Evolutionary conservation across 169 alveolate genomes (phyloP).

Genomic region (Perkinsus marinus): DNA sequence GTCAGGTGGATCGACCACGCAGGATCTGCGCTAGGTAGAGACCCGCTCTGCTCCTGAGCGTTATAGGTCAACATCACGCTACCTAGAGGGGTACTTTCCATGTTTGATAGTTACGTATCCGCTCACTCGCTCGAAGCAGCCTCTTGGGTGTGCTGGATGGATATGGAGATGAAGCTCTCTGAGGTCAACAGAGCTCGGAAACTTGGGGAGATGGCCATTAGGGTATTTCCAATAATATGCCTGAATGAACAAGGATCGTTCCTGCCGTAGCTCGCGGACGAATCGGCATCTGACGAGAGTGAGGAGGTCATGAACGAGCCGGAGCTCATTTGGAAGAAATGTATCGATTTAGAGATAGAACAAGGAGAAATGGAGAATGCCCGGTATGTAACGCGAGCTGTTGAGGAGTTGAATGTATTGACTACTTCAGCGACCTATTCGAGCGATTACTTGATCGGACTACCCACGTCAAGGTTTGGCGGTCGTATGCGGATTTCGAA

Average conservation of each 20-base stretch:
- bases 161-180: neutral
- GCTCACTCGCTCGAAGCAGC: neutral
- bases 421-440: constrained; percentile 26
- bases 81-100: no score
- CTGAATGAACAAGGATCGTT: neutral
- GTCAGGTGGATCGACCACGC: neutral
- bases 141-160: neutral
- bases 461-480: constrained; percentile 58
- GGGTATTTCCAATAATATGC: neutral
- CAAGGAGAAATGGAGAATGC: constrained; percentile 41
- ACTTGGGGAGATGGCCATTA: neutral
- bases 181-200: neutral
- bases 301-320: neutral
- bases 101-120: neutral
- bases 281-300: neutral
- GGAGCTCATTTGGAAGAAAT: constrained; percentile 42
- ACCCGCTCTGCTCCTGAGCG: neutral
- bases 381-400: neutral
- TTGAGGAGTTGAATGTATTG: neutral
- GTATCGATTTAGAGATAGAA: constrained; percentile 46
- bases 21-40: neutral
- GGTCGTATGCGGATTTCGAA: constrained; percentile 45
- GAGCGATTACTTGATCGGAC: constrained; percentile 39
- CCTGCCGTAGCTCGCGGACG: neutral
- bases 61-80: neutral